phyloP scores from a whole-genome alignment of 306 rosid species.

The Gynostemma pentaphyllum region DNA sequence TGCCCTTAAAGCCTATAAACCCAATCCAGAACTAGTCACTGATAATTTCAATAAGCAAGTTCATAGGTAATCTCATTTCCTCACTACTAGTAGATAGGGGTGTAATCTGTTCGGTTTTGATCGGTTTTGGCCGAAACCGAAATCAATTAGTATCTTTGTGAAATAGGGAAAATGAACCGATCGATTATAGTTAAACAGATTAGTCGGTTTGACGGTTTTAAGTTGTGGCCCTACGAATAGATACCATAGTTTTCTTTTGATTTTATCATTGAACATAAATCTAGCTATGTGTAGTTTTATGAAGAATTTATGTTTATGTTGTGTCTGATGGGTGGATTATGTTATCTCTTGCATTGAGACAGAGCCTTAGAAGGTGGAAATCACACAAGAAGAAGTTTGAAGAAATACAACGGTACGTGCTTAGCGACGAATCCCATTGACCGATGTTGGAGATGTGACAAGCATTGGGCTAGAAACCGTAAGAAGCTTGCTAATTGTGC shows the following conservation, averaged over 20 bases:
- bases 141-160: too few relatives aligned
- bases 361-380: slow-evolving; percentile 17
- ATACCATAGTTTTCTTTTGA: background rate
- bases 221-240: too few relatives aligned
- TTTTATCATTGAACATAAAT: background rate
- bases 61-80: background rate
- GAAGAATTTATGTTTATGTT: background rate
- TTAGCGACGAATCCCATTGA: slow-evolving; percentile 36
- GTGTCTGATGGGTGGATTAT: background rate
- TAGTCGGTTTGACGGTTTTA: too few relatives aligned
- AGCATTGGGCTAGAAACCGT: slow-evolving; percentile 30
- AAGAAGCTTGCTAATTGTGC: slow-evolving; percentile 34
- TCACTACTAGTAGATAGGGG: too few relatives aligned
- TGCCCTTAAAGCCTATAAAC: background rate
- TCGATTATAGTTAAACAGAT: too few relatives aligned
- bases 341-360: background rate
- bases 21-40: slow-evolving; percentile 1
- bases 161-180: too few relatives aligned
- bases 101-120: too few relatives aligned
- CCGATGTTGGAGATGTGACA: slow-evolving; percentile 41
- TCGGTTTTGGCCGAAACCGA: too few relatives aligned
- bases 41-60: background rate
- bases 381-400: slow-evolving; percentile 21
- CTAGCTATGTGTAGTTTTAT: background rate
- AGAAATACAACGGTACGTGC: slow-evolving; percentile 16